Conservation (phyloP, 345 rosid genomes). For the Raphanus raphanistrum region DNA sequence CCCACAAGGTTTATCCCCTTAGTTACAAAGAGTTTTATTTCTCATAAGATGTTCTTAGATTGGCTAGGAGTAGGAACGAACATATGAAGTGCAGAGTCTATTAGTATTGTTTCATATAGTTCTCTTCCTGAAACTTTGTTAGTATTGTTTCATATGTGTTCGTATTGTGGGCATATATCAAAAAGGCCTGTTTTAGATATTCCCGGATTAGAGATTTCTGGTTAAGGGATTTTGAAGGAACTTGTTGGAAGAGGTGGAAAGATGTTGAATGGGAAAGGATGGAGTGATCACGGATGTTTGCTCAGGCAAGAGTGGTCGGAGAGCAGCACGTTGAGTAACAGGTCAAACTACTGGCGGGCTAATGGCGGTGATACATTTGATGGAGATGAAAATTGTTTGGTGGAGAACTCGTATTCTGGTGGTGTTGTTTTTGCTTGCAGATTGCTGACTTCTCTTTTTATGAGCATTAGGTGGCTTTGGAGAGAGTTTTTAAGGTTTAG, state of each 20-base stretch:
- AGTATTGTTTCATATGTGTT: slow-evolving; percentile 53
- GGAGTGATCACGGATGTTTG: slow-evolving; percentile 81
- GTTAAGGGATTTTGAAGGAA: slow-evolving; percentile 82
- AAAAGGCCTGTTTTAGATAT: slow-evolving; percentile 94
- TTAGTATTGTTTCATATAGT: no score
- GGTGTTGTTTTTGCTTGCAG: slow-evolving; percentile 56
- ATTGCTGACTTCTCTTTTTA: slow-evolving; percentile 69
- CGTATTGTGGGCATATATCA: slow-evolving; percentile 93
- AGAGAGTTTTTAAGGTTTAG: slow-evolving; percentile 85
- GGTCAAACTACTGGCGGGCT: slow-evolving; percentile 57
- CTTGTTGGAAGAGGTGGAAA: slow-evolving; percentile 91
- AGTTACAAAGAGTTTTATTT: not conserved
- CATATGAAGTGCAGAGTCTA: no score
- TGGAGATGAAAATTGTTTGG: slow-evolving; percentile 77
- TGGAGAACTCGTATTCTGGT: slow-evolving; percentile 76
- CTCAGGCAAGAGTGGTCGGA: slow-evolving; percentile 85
- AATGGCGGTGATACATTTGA: slow-evolving; percentile 60
- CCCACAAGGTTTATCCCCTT: slow-evolving; percentile 32
- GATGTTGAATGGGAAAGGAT: slow-evolving; percentile 78
- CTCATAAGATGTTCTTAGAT: not conserved
- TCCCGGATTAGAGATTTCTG: slow-evolving; percentile 71
- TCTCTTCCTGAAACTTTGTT: no score
- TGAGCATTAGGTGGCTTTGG: slow-evolving; percentile 91
- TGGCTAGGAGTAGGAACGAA: not conserved
- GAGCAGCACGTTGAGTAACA: slow-evolving; percentile 66